Evolutionary conservation across 176 grass and related monocot genomes (phyloP), one percentile per base, ranked within the genome.

Genomic region (Phyllostachys edulis): DNA sequence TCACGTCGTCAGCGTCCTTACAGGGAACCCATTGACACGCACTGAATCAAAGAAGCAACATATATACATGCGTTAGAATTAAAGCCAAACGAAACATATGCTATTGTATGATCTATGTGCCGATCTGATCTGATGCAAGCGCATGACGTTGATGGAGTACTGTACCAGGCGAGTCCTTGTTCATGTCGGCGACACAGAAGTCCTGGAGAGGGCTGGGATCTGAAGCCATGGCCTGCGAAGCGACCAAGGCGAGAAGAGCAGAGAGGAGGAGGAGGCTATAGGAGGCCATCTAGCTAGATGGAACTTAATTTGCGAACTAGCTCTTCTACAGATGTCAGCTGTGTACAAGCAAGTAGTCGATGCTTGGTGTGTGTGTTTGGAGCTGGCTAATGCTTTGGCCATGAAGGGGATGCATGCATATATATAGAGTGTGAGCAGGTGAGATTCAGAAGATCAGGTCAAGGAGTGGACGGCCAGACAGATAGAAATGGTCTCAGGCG

Each of bases 151-250:
- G 4, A 64, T 29, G 29, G 29, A 29, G 7, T 40, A 63, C 8
- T 14, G 2, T 84, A 85, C 73, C 82, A 21, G 73, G 63, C 0
- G 83, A 85, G 64, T 85, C 13, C 49, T 51, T 51, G 49, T 51
- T 51, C 18, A 3, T 39, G 54, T 85, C 75, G 0, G 74, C 75
- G 0, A 84, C 82, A 13, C 63, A 85, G 18, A 85, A 85, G 24
- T 85, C 83, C 12, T 85, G 63, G 11, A 77, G 73, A 0, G 50
- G 73, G 6, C 49, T 46, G 14, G 82, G 73, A 5, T 85, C 82
- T 5, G 82, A 69, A 9, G 73, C 73, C 5, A 32, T 23, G 62
- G 38, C 73, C 1, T 45, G 62, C 39, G 47, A 84, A 23, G 23
- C 0, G 10, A 44, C 45, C 73, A 78, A 13, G 11, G 50, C 51